Base-by-base conservation (phyloP, 768 basidiomycete species). In the Termitomyces sp. region DNA sequence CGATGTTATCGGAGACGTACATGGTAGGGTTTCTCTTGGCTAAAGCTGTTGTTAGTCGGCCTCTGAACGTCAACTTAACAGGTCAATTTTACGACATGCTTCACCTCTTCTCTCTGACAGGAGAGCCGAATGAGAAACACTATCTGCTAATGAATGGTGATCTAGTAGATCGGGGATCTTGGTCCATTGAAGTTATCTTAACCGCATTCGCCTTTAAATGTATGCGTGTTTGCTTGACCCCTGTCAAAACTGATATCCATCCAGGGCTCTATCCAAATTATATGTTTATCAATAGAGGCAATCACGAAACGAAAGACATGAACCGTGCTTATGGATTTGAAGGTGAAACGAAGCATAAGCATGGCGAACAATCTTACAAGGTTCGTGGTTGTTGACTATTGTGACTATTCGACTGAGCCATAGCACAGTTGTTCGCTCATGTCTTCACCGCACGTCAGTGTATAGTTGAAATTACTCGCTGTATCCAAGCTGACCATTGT, bases 261-360 rank as follows among this genome's bases (percentile, higher is more conserved):
- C 14, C 63, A 93, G 92, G 95, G 95, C 74, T 98, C 56, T 94
- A 92, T 72, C 96, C 96, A 4, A 83, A 83, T 57, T 83, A 78
- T 57, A 92, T 98, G 79, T 96, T 82, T 71, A 84, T 99, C 68
- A 98, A 99, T 70, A 84, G 96, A 61, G 96, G 96, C 18, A 98
- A 98, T 73, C 96, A 98, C 67, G 94, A 96, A 74, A 87, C 93
- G 59, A 91, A 92, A 69, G 94, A 98, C 46, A 98, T 99, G 97
- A 99, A 99, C 72, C 77, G 88, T 49, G 83, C 87, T 22, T 94
- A 96, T 70, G 94, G 94, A 1, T 95, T 95, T 66, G 93, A 96
- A 71, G 94, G 95, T 41, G 97, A 99, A 75, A 90, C 86, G 31
- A 96, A 96, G 67, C 90, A 96, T 67, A 98, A 99, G 70, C 93